Percentiles rank a stretch among this genome's conserved stretches.
phyloP scores from a whole-genome alignment of 2,329 filamentous ascomycete genomes.

The Neoscytalidium dimidiatum region DNA sequence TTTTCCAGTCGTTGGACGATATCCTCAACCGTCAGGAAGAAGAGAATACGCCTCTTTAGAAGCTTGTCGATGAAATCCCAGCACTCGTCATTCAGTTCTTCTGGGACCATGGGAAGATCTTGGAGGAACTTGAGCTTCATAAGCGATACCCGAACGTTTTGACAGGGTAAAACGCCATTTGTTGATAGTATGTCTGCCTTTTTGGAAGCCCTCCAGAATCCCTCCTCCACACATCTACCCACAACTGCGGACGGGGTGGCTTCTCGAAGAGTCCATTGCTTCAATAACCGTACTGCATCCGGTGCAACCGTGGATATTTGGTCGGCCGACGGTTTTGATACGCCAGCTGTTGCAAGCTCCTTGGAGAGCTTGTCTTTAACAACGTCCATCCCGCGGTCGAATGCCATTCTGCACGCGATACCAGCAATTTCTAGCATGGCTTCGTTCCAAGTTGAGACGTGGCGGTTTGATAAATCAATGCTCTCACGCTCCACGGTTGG shows the following conservation, averaged over 20 bases:
- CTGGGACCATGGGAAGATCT: constrained; percentile 82
- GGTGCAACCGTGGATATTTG: constrained; percentile 37
- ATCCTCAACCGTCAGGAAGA: constrained; percentile 82
- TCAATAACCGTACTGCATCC: constrained; percentile 67
- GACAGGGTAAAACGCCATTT: constrained; percentile 80
- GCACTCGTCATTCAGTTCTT: constrained; percentile 67
- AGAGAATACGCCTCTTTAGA: constrained; percentile 82
- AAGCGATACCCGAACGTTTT: constrained; percentile 74
- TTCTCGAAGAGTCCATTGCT: constrained; percentile 84
- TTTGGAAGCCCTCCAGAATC: constrained; percentile 91
- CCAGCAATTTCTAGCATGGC: constrained; percentile 91
- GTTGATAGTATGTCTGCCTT: constrained; percentile 86
- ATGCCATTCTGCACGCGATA: constrained; percentile 85
- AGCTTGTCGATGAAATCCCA: constrained; percentile 78
- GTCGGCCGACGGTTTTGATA: constrained; percentile 40
- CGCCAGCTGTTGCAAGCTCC: constrained; percentile 47
- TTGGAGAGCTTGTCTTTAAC: constrained; percentile 52
- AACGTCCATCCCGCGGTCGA: constrained; percentile 81
- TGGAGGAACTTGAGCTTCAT: constrained; percentile 78
- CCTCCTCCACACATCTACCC: constrained; percentile 85
- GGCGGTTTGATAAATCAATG: constrained; percentile 93
- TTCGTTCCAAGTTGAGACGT: constrained; percentile 92
- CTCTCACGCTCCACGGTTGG: constrained; percentile 96
- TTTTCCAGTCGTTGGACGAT: constrained; percentile 81
- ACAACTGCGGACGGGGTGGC: constrained; percentile 87